Conservation (phyloP, 345 rosid genomes). For the Brassica juncea region DNA sequence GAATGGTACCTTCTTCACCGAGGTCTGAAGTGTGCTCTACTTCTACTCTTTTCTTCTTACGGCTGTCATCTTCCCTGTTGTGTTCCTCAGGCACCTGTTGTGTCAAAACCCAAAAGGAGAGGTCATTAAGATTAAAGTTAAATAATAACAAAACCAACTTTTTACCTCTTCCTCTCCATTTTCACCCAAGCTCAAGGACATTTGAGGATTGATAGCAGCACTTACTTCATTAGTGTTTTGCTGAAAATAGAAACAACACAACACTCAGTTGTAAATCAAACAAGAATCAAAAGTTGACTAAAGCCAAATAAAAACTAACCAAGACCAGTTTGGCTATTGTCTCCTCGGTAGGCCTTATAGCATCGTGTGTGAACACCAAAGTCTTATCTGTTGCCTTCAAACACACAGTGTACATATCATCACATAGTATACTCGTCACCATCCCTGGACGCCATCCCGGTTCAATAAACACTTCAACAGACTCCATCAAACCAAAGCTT, state of each 20-base stretch:
- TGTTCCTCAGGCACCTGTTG: slow-evolving; percentile 1
- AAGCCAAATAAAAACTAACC: slow-evolving; percentile 27
- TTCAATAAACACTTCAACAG: slow-evolving; percentile 47
- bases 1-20: no score
- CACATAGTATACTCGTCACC: slow-evolving; percentile 51
- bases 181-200: background rate
- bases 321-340: slow-evolving; percentile 27
- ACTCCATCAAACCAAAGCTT: slow-evolving; percentile 48
- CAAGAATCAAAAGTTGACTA: background rate
- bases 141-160: background rate
- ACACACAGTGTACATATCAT: slow-evolving; percentile 45
- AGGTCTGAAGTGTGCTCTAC: background rate
- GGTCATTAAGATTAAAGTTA: background rate
- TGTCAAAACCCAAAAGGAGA: background rate
- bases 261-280: background rate
- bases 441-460: slow-evolving; percentile 58
- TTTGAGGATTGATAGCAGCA: background rate
- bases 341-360: slow-evolving; percentile 47
- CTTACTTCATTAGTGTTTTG: background rate
- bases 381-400: slow-evolving; percentile 47
- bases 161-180: background rate
- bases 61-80: background rate
- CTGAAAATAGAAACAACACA: slow-evolving; percentile 1
- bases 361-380: slow-evolving; percentile 42
- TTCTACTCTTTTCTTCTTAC: slow-evolving; percentile 13